phyloP scores from a whole-genome alignment of 129 eudicot species.

The Saussurea involucrata region DNA sequence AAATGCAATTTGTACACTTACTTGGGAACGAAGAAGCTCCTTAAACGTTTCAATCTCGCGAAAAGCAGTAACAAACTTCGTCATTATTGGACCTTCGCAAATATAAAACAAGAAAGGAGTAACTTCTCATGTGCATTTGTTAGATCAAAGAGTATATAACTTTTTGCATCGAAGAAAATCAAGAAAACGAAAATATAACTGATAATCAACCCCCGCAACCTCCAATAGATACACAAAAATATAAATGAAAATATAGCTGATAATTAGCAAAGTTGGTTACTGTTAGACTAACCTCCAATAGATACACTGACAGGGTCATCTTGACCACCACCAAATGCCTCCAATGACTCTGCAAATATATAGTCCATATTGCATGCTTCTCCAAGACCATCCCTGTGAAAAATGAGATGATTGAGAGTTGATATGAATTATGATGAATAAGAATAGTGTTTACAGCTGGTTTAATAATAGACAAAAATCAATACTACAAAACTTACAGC shows the following conservation, averaged over 20 bases:
- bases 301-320: conserved; percentile 88
- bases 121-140: conserved; percentile 6
- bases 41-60: conserved; percentile 95
- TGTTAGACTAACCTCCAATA: conserved; percentile 69
- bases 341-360: conserved; percentile 76
- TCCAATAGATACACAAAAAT: background rate
- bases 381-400: conserved; percentile 65
- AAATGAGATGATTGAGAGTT: conserved; percentile 16
- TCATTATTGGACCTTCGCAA: conserved; percentile 76
- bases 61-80: conserved; percentile 72
- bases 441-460: background rate
- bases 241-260: too few relatives aligned
- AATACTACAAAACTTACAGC: background rate
- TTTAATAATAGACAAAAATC: background rate
- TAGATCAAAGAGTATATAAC: background rate
- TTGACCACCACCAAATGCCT: conserved; percentile 83
- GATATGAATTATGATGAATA: too few relatives aligned
- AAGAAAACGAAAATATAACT: background rate
- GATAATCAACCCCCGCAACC: background rate
- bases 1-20: conserved; percentile 36
- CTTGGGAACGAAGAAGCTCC: conserved; percentile 98
- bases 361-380: conserved; percentile 70
- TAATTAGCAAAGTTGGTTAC: background rate
- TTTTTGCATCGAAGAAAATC: background rate
- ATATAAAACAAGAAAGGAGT: conserved; percentile 7